Evolutionary conservation across 192 early-diverging fungal genomes (phyloP), one percentile per base, ranked within the genome.

Genomic region (Chytriomyces hyalinus): DNA sequence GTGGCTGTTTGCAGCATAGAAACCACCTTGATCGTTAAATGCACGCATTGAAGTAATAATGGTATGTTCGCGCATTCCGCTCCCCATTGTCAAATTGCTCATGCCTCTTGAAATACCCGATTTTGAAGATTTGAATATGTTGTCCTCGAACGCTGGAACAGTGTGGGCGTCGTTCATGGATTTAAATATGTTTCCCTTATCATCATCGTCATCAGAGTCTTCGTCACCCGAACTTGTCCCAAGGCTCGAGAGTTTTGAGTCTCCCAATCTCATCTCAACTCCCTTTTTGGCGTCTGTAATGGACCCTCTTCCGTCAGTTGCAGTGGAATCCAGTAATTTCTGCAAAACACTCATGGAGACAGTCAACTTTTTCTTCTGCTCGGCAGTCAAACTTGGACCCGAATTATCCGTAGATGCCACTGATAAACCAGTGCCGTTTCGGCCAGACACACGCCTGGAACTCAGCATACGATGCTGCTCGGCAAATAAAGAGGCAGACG

Each of bases 181-280:
- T 57, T 57, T 57, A 20, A 57, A 57, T n/a, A 57, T 57, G 53
- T 57, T 57, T n/a, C 53, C 53, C 53, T 20, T 20, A 5, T 57
- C 20, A 20, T 20, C 53, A 57, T 57, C 53, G 20, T 57, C 53
- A 57, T 13, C 53, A 57, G 53, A 13, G n/a, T 47, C 61, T 6
- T 22, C 63, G 8, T 24, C 62, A 5, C 63, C 73, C 10, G 62
- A 65, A 65, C 73, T 75, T n/a, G 73, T 53, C 20, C 62, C 66
- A 22, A 75, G 66, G 36, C 63, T 65, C 4, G 62, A 65, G 2
- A 75, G 10, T 11, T 28, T 6, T 10, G 73, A 75, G 44, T 75
- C 73, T 6, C 61, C 73, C 26, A 75, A 62, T 36, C 60, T 75
- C 73, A 75, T 75, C 36, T 75, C 73, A 10, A 75, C 64, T 24